Conservation (phyloP, 441 rosid genomes). For the Euphorbia celastroides region DNA sequence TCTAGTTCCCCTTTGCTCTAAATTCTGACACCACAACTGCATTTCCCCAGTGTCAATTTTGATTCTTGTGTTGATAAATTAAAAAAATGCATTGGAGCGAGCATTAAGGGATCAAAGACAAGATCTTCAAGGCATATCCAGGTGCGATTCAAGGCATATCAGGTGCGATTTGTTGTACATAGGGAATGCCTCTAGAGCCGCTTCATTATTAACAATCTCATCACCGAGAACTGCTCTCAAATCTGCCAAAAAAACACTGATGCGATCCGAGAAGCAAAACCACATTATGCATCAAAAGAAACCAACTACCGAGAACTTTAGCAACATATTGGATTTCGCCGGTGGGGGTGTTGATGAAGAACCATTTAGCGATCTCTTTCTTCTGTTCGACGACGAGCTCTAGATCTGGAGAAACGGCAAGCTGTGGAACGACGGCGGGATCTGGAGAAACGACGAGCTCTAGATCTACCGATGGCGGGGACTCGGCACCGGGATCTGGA, state of each 20-base stretch:
- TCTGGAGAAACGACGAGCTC: no score
- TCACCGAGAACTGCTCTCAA: slow-evolving; percentile 67
- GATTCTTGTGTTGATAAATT: no score
- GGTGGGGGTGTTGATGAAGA: slow-evolving; percentile 89
- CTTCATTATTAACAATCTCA: slow-evolving; percentile 59
- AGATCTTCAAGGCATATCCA: no score
- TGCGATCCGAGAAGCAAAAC: background rate
- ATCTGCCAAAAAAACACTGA: slow-evolving; percentile 39
- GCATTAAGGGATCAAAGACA: no score
- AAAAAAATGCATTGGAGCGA: no score
- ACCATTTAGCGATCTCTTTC: slow-evolving; percentile 98
- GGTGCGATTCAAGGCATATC: slow-evolving; percentile 80
- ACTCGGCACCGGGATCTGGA: no score
- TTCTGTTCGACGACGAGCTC: slow-evolving; percentile 70
- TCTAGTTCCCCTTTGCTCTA: no score
- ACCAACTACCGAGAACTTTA: slow-evolving; percentile 47
- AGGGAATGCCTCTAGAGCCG: slow-evolving; percentile 80
- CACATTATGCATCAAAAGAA: background rate
- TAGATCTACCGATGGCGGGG: no score
- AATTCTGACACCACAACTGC: no score
- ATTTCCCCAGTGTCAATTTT: no score
- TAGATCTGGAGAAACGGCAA: no score
- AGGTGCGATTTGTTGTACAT: slow-evolving; percentile 79
- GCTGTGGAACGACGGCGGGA: no score
- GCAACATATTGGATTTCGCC: slow-evolving; percentile 94